Base-by-base conservation (phyloP, 1,139 yeast species). In the Schizosaccharomyces versatilis region DNA sequence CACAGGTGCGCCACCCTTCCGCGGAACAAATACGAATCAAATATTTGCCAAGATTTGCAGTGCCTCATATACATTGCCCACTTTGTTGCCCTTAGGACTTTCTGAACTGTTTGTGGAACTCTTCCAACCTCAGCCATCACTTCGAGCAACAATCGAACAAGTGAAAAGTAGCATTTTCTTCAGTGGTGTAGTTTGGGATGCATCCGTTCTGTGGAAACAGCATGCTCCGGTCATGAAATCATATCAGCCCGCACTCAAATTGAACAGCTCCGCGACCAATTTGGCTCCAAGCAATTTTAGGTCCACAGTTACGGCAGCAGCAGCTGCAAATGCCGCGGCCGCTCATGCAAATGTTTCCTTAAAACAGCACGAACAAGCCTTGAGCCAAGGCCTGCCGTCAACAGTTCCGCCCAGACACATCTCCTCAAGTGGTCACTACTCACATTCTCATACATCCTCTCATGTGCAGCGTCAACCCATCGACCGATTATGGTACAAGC, bases 1-100 rank as follows among this genome's bases (percentile, higher is more conserved):
- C 61, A 85, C 93, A 24, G 98, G 98, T 1, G 76, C 76, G 55
- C 98, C 98, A 1, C 98, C 99, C 10, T 93, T 93, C 69, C 90
- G 90, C 65, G 98, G 95, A 0, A 72, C 82, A 10, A 90, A 94
- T 56, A 98, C 93, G 67, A 90, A 86, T 64, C 72, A 84, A 57
- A 90, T 96, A 0, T 93, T 93, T 67, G 97, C 90, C 64, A 86
- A 88, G 65, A 86, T 93, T 61, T 83, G 85, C 62, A 80, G 79
- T 63, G 75, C 81, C 40, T 93, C 86, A 60, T 93, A 79, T 67
- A 76, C 84, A 2, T 86, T 83, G 63, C 80, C 86, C 17, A 84
- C 90, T 0, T 83, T 83, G 1, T 77, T 79, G 60, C 94, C 95
- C 5, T 69, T 78, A 59, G 75, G 84, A 3, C 77, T 84, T 0